phyloP scores from a whole-genome alignment of 1,284 basidiomycete species.

The Ganoderma lucidum region DNA sequence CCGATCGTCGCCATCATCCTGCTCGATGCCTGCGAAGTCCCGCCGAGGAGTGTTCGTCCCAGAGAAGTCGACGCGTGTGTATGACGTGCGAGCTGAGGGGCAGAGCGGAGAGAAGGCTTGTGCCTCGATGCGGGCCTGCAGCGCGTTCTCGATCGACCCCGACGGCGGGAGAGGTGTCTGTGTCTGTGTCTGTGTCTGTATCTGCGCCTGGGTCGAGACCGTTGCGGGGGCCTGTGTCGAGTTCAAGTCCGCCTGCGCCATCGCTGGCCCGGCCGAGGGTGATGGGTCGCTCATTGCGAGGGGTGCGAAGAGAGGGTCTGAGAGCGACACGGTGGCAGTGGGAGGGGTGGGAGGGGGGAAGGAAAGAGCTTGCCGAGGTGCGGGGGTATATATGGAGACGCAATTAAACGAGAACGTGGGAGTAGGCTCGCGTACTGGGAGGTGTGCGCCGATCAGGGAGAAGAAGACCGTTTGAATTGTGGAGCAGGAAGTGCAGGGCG shows the following conservation, averaged over 20 bases:
- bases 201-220: neutral
- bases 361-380: slow-evolving; percentile 8
- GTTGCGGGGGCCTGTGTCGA: slow-evolving; percentile 3
- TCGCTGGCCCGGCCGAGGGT: slow-evolving; percentile 13
- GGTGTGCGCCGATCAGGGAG: slow-evolving; percentile 28
- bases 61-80: slow-evolving; percentile 46
- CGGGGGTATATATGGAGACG: slow-evolving; percentile 29
- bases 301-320: neutral
- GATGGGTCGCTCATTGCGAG: slow-evolving; percentile 25
- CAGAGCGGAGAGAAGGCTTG: slow-evolving; percentile 39
- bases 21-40: slow-evolving; percentile 24
- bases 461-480: slow-evolving; percentile 6
- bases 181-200: neutral
- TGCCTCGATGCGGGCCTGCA: slow-evolving; percentile 31
- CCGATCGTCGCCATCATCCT: slow-evolving; percentile 27
- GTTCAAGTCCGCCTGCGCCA: slow-evolving; percentile 8
- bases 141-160: slow-evolving; percentile 28
- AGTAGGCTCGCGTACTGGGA: slow-evolving; percentile 28
- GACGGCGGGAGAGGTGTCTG: slow-evolving; percentile 9
- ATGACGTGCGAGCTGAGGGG: slow-evolving; percentile 47
- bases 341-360: slow-evolving; percentile 13
- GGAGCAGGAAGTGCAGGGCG: neutral
- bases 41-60: slow-evolving; percentile 30
- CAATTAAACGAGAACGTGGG: slow-evolving; percentile 33
- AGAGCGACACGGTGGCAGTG: neutral